Evolutionary conservation across 345 rosid species (phyloP), one percentile per base, ranked within the genome.

Genomic region (Trapa bicornis): DNA sequence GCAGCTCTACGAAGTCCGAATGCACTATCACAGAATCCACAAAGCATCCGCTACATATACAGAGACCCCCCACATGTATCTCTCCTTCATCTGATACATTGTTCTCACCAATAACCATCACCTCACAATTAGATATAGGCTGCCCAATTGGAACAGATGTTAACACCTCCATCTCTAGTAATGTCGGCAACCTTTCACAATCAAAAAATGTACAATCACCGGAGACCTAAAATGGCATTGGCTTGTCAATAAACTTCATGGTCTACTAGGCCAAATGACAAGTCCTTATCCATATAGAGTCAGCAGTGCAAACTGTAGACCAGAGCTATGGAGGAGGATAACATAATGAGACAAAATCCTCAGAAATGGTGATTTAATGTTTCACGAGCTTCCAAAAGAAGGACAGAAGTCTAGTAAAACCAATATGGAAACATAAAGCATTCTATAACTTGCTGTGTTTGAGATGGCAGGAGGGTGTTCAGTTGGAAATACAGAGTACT

Each of bases 151-250:
- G 99, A 72, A 94, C 97, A 78, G 83, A 87, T 72, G 77, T 63
- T 74, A 91, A 73, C 37, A 72, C 70, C 73, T 80, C 86, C n/a
- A 68, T 77, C 75, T 83, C 84, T 80, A 91, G 80, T 76, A 94
- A 77, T 66, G 60, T 66, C n/a, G 89, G 87, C 83, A 94, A 74
- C 75, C 73, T 78, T 75, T 85, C 80, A 86, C 96, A 94, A 80
- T 94, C 97, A 78, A 89, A 94, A 78, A 82, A 91, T 47, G 85
- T 82, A 78, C 96, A 91, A 77, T 94, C 99, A 66, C 97, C 97
- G 68, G 97, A 81, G 56, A 91, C 99, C 99, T 94, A 72, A 61
- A 75, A 78, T 57, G 76, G 78, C 61, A 73, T 47, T 63, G 68
- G 37, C 61, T 60, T 13, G 42, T 50, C 37, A 69, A 72, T 68